phyloP scores from a whole-genome alignment of 257 asterid genomes.

The Solanum rostratum region DNA sequence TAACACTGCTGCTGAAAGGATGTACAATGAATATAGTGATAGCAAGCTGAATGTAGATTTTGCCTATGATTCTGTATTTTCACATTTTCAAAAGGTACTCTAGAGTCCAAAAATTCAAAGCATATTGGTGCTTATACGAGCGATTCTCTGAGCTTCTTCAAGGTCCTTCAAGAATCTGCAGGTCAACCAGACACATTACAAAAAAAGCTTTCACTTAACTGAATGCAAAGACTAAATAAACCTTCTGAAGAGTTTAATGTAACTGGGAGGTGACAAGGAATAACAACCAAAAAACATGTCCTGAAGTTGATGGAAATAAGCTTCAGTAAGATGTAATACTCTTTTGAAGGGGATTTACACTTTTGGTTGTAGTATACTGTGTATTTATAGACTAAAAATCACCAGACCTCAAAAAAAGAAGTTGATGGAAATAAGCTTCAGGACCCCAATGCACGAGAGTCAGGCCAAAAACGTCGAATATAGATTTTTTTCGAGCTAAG shows the following conservation, averaged over 20 bases:
- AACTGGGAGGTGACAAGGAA: neutral
- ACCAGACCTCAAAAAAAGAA: no score
- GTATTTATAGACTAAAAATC: no score
- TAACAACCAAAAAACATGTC: neutral
- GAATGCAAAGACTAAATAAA: neutral
- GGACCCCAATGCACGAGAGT: neutral
- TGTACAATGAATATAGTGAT: neutral
- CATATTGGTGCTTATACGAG: slow-evolving; percentile 50
- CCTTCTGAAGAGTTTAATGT: neutral
- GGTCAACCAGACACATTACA: neutral
- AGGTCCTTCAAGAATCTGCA: slow-evolving; percentile 82
- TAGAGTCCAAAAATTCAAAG: slow-evolving; percentile 21
- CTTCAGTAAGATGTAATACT: neutral
- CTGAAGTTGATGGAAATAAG: neutral
- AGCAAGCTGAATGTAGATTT: neutral
- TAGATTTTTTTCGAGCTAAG: neutral
- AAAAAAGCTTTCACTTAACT: neutral
- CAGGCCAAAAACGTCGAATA: neutral
- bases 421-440: neutral
- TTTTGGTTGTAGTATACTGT: no score
- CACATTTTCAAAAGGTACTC: neutral
- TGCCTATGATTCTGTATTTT: neutral
- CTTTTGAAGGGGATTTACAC: no score
- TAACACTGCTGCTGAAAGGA: neutral
- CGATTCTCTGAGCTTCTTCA: slow-evolving; percentile 85